Conservation (phyloP, 2,329 filamentous ascomycete species). For the Ascochyta fabae region DNA sequence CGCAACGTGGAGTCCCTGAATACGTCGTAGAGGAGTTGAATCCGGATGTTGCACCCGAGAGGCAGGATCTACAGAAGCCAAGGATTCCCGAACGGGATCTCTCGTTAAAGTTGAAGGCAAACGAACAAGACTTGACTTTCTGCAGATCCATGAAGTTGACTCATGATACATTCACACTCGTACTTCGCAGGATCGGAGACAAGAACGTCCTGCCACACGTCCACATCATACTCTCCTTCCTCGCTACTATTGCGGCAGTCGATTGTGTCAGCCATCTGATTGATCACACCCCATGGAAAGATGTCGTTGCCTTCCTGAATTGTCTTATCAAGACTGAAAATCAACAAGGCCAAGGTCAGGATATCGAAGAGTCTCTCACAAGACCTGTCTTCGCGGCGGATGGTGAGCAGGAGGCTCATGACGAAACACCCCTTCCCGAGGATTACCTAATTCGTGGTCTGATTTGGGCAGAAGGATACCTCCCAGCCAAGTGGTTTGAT, state of each 20-base stretch:
- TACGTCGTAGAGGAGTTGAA: slow-evolving; percentile 15
- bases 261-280: slow-evolving; percentile 41
- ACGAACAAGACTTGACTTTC: slow-evolving; percentile 33
- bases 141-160: slow-evolving; percentile 51
- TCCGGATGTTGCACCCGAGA: background rate
- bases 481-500: slow-evolving; percentile 66
- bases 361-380: slow-evolving; percentile 39
- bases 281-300: slow-evolving; percentile 60
- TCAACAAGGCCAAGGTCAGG: slow-evolving; percentile 30
- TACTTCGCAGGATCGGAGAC: slow-evolving; percentile 62
- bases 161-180: slow-evolving; percentile 54
- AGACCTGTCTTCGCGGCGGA: slow-evolving; percentile 57
- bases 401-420: slow-evolving; percentile 37
- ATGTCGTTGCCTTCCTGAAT: slow-evolving; percentile 61
- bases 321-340: slow-evolving; percentile 53
- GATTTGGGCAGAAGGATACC: slow-evolving; percentile 65
- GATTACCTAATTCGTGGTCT: slow-evolving; percentile 72
- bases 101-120: slow-evolving; percentile 20
- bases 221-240: slow-evolving; percentile 67
- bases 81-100: slow-evolving; percentile 28
- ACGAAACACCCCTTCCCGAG: slow-evolving; percentile 67
- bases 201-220: slow-evolving; percentile 67
- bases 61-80: background rate
- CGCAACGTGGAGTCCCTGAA: background rate
- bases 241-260: slow-evolving; percentile 54